Evolutionary conservation across 2,329 filamentous ascomycete genomes (phyloP), one percentile per base, ranked within the genome.

Genomic region (Colletotrichum siamense): DNA sequence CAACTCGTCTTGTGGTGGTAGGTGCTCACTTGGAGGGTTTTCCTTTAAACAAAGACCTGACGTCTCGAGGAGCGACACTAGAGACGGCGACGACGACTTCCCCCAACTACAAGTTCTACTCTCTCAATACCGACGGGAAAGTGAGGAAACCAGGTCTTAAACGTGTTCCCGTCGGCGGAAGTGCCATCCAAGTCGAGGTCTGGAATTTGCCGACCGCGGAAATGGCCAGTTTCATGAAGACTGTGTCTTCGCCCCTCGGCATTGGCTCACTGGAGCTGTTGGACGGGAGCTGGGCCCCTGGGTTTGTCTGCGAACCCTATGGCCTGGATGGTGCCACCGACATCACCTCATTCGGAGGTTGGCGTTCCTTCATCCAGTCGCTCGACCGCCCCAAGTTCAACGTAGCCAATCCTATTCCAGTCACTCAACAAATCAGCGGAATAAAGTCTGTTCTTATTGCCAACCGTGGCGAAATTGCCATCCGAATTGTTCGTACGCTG

Each of bases 401-500:
- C 8, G 70, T 73, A 9, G 62, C 49, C 2, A 34, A 34, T 8
- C 9, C 8, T 2, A 26, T 69, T 13, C 12, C 22, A 59, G 0
- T 28, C 55, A 52, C n/a, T 52, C 44, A 52, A 24, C n/a, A 34
- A 30, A 16, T 24, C 10, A 22, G 36, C 57, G 5, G 39, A 6
- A 80, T 84, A 16, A 81, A 79, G 6, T 81, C 76, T 13, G 79
- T 85, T n/a, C 87, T 95, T 1, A 94, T 95, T 78, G 94, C 94
- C 12, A 96, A 95, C 81, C 89, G 94, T 78, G 94, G 94, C 77
- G 94, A 95, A 81, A 95, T 95, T 79, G 94, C 94, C 26, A 86
- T 95, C 83, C 91, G 94, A 73, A 94, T 95, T 52, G 91, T 93
- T 77, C 87, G 89, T 63, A 95, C 94, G 22, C 91, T 94, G 22